Evolutionary conservation across 805 yeast genomes (phyloP), one percentile per base, ranked within the genome.

Genomic region (Clavispora fructus): DNA sequence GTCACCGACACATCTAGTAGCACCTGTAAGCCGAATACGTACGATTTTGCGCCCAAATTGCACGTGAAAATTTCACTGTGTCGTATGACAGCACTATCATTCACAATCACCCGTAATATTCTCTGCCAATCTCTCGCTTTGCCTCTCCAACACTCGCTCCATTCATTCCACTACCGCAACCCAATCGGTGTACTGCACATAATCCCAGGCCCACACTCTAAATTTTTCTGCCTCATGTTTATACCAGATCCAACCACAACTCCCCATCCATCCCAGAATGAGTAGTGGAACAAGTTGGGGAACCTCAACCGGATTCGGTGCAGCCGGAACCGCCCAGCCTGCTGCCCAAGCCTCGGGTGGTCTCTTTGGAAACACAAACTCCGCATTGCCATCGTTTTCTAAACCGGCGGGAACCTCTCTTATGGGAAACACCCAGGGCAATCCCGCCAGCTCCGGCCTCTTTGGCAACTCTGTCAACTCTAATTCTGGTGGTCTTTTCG

Each of bases 241-340:
- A 33, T 14, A 16, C 37, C 25, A 16, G 37, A 16, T 33, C 25
- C 23, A 29, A 12, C 41, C n/a, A 6, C 13, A 1, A 7, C 31
- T 19, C 19, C 27, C 25, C 11, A 28, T 39, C 39, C 40, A 23
- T 30, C 14, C 37, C 29, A 26, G 16, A 14, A 33, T 33, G 37
- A 33, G 37, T 11, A 26, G 43, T 19, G 53, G 55, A 40, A 39
- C 51, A 9, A 48, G 49, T 32, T 50, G 56, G 56, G 44, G 44
- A 40, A 48, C 35, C 35, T 51, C 56, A 14, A 43, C 53, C 14
- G 56, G 57, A 9, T 52, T 50, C 28, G 54, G 51, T 14, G 39
- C 33, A 17, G 27, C 42, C 12, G 14, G n/a, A 23, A 16, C 37
- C 4, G 3, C 45, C 1, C 37, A 44, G 27, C 17, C 17, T 13